phyloP scores from a whole-genome alignment of 139 green algal genomes.

The Zygnema cylindricum region DNA sequence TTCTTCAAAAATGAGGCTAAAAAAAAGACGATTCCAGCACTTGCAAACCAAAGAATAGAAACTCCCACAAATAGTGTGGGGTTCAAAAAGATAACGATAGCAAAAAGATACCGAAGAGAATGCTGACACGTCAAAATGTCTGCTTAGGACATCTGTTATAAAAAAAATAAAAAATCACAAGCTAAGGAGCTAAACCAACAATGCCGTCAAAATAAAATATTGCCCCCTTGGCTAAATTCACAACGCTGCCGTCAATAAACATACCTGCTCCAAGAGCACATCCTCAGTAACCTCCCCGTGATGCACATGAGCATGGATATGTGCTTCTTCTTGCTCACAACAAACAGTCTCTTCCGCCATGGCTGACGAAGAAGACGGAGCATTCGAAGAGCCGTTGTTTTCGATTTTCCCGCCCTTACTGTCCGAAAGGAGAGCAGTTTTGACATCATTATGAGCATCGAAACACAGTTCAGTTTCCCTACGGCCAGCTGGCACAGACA shows the following conservation, averaged over 20 bases:
- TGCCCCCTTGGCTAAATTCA: not conserved
- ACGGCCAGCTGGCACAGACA: not conserved
- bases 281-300: conserved; percentile 34
- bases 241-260: not conserved
- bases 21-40: no score
- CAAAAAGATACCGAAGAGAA: conserved; percentile 8
- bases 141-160: not conserved
- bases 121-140: not conserved
- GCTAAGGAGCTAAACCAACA: not conserved
- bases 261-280: conserved; percentile 49
- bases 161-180: not conserved
- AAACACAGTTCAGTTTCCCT: not conserved
- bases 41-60: no score
- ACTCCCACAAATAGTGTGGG: not conserved
- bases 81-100: not conserved
- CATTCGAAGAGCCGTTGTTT: not conserved
- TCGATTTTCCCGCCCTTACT: no score
- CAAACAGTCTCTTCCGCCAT: conserved; percentile 7
- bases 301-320: conserved; percentile 54
- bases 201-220: not conserved
- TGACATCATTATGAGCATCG: no score
- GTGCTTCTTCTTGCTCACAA: conserved; percentile 17
- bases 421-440: no score
- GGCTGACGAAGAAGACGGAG: not conserved
- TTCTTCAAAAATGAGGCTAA: no score